phyloP scores from a whole-genome alignment of 2,329 filamentous ascomycete genomes.

The Pezicula neosporulosa region DNA sequence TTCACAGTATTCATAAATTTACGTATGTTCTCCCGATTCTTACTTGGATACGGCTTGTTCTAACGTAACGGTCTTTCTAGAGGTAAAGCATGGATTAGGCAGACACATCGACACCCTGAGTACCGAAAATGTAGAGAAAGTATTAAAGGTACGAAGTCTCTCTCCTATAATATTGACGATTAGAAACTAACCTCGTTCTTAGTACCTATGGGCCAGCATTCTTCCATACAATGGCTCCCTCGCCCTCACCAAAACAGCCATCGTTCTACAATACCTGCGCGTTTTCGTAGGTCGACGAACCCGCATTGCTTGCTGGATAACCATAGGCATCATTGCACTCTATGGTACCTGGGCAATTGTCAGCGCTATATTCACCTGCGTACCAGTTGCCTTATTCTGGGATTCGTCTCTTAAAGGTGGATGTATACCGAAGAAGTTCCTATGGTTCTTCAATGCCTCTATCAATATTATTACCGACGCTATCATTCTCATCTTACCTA shows the following conservation, averaged over 20 bases:
- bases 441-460: slow-evolving; percentile 11
- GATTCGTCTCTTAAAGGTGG: neutral
- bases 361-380: slow-evolving; percentile 11
- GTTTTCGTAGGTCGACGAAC: slow-evolving; percentile 30
- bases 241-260: slow-evolving; percentile 32
- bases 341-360: slow-evolving; percentile 10
- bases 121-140: slow-evolving; percentile 11
- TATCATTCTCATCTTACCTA: slow-evolving; percentile 8
- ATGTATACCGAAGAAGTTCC: slow-evolving; percentile 9
- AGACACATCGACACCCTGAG: slow-evolving; percentile 16
- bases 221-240: slow-evolving; percentile 32
- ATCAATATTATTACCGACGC: slow-evolving; percentile 14
- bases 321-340: slow-evolving; percentile 7
- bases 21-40: neutral
- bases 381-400: slow-evolving; percentile 15
- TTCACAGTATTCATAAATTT: slow-evolving; percentile 2
- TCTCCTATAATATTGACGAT: slow-evolving; percentile 8
- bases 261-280: slow-evolving; percentile 36
- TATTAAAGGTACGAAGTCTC: slow-evolving; percentile 18
- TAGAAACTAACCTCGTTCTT: neutral
- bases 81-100: slow-evolving; percentile 22
- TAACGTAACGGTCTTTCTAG: slow-evolving; percentile 15
- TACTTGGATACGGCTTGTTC: neutral
- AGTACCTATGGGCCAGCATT: slow-evolving; percentile 31
- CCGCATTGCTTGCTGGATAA: slow-evolving; percentile 9